Percentiles rank a stretch among this genome's conserved stretches.
These are phyloP conservation scores for Ogataea nonfermentans DNA, from an alignment of 805 yeast species.

Conservation along the genomic window DNA sequence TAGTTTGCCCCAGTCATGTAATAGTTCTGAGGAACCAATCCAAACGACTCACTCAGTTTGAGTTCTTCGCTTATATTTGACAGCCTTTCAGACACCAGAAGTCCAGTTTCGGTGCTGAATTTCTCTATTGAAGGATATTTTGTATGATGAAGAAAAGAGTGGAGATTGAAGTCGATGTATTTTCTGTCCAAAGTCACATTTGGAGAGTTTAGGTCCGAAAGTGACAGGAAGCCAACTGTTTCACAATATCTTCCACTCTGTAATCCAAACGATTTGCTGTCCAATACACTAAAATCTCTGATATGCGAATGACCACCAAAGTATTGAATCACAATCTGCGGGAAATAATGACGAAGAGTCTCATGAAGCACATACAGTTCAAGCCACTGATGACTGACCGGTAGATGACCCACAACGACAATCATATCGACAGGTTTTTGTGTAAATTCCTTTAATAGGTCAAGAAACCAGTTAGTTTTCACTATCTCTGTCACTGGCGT, in stretches of 20 bases:
- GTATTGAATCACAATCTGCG: slow-evolving; percentile 68
- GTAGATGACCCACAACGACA: slow-evolving; percentile 77
- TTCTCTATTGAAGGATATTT: slow-evolving; percentile 26
- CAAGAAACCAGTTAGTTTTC: slow-evolving; percentile 62
- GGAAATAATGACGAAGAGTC: slow-evolving; percentile 55
- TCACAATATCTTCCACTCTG: slow-evolving; percentile 94
- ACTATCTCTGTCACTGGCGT: slow-evolving; percentile 56
- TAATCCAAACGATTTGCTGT: slow-evolving; percentile 66
- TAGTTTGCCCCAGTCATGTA: slow-evolving; percentile 67
- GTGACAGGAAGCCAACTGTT: slow-evolving; percentile 84
- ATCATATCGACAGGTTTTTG: slow-evolving; percentile 55
- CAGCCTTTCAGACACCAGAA: slow-evolving; percentile 44
- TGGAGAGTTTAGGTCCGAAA: slow-evolving; percentile 28
- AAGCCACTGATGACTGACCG: slow-evolving; percentile 55
- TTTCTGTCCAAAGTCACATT: slow-evolving; percentile 45
- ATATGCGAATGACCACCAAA: slow-evolving; percentile 96
- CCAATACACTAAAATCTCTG: slow-evolving; percentile 74
- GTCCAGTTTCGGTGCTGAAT: slow-evolving; percentile 60
- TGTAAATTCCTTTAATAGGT: slow-evolving; percentile 34
- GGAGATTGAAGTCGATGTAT: slow-evolving; percentile 78
- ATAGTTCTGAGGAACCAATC: slow-evolving; percentile 66
- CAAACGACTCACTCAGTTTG: slow-evolving; percentile 54
- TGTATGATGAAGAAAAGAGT: slow-evolving; percentile 68
- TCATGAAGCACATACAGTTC: slow-evolving; percentile 50
- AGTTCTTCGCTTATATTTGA: slow-evolving; percentile 41